phyloP scores from a whole-genome alignment of 192 early-diverging fungal species.

The Radiomyces spectabilis region DNA sequence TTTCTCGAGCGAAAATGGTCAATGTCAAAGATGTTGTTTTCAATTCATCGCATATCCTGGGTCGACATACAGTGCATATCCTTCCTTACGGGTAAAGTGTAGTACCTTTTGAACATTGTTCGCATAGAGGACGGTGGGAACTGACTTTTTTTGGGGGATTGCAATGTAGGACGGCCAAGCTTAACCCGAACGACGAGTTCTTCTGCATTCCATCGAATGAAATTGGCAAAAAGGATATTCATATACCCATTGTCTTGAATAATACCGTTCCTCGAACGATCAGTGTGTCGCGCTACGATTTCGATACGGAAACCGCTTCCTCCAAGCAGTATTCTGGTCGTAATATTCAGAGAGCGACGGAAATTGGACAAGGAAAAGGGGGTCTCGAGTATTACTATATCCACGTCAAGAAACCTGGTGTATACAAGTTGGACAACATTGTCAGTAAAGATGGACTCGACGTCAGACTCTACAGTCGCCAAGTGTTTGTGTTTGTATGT shows the following conservation, averaged over 20 bases:
- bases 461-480: slow-evolving; percentile 24
- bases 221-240: slow-evolving; percentile 12
- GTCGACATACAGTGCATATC: slow-evolving; percentile 36
- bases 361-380: slow-evolving; percentile 20
- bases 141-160: neutral
- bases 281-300: slow-evolving; percentile 18
- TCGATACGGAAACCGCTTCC: slow-evolving; percentile 14
- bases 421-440: slow-evolving; percentile 27
- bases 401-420: slow-evolving; percentile 25
- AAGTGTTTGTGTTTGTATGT: slow-evolving; percentile 31
- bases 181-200: slow-evolving; percentile 35
- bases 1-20: slow-evolving; percentile 20
- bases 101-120: neutral
- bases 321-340: slow-evolving; percentile 5
- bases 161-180: slow-evolving; percentile 35
- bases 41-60: slow-evolving; percentile 33
- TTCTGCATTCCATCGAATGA: slow-evolving; percentile 35
- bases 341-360: slow-evolving; percentile 24
- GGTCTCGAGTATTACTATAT: slow-evolving; percentile 28
- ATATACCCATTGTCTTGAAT: slow-evolving; percentile 32
- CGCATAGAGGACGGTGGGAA: neutral
- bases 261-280: slow-evolving; percentile 29
- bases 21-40: slow-evolving; percentile 26
- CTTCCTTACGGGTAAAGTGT: slow-evolving; percentile 29
- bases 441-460: slow-evolving; percentile 21